Percentiles rank a stretch among this genome's conserved stretches.
phyloP scores from a whole-genome alignment of 441 rosid species.

The Pelargonium cotyledonis region DNA sequence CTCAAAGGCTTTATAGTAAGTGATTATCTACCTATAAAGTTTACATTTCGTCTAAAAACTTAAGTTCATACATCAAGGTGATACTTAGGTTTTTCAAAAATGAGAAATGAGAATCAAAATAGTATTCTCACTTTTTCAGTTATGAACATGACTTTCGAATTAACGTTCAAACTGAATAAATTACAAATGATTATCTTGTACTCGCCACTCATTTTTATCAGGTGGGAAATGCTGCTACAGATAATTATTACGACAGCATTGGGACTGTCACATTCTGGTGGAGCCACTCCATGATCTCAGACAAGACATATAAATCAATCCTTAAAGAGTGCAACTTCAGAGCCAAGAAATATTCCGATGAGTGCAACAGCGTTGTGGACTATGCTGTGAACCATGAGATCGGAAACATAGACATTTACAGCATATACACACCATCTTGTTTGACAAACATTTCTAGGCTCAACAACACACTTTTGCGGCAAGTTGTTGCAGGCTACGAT shows the following conservation, averaged over 20 bases:
- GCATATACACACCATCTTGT: constrained; percentile 81
- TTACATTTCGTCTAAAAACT: too few relatives aligned
- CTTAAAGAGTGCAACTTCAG: constrained; percentile 72
- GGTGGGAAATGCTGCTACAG: constrained; percentile 99
- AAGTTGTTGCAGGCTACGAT: constrained; percentile 58
- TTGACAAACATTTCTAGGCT: constrained; percentile 37
- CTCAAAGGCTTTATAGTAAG: constrained; percentile 66
- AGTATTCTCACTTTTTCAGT: too few relatives aligned
- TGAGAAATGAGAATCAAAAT: too few relatives aligned
- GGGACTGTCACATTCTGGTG: constrained; percentile 97
- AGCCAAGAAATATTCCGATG: constrained; percentile 63
- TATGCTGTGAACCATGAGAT: constrained; percentile 92
- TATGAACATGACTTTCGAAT: too few relatives aligned
- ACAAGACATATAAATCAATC: constrained; percentile 65
- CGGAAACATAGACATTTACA: constrained; percentile 90
- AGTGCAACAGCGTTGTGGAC: constrained; percentile 71
- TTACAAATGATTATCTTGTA: too few relatives aligned
- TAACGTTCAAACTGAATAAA: too few relatives aligned
- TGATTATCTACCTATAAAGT: not conserved
- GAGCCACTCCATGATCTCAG: constrained; percentile 99
- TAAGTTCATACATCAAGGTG: too few relatives aligned
- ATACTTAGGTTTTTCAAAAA: too few relatives aligned
- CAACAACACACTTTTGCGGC: constrained; percentile 53
- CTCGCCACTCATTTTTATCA: too few relatives aligned
- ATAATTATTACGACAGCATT: constrained; percentile 77